A percentile compares a stretch with the other conserved stretches of the same genome.
Evolutionary conservation across 768 basidiomycete genomes (phyloP).

Genomic region (Pilatotrama ljubarskyi): DNA sequence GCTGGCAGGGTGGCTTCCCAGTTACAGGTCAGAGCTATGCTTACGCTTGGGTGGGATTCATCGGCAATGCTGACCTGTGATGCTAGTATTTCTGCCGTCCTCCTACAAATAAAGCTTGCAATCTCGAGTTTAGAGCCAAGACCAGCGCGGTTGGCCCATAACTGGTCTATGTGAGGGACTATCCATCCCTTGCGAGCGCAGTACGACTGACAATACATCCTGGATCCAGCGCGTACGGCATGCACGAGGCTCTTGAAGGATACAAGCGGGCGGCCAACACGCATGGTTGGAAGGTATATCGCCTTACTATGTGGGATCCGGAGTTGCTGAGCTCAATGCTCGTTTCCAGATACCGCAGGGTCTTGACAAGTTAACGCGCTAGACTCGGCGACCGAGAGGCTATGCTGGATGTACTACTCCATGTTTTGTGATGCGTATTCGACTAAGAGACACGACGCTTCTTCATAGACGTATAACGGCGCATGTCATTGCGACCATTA

Average conservation of each 20-base stretch:
- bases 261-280: conserved; percentile 64
- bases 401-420: no score
- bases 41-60: neutral
- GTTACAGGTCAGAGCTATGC: conserved; percentile 48
- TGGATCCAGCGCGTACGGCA: conserved; percentile 40
- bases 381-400: no score
- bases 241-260: conserved; percentile 60
- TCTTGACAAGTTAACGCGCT: neutral
- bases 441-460: no score
- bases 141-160: conserved; percentile 55
- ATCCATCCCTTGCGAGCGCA: neutral
- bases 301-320: neutral
- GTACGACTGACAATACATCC: neutral
- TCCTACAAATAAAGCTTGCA: conserved; percentile 69
- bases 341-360: conserved; percentile 2
- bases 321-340: neutral
- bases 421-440: no score
- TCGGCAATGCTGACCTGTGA: neutral
- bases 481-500: no score
- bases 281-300: conserved; percentile 61
- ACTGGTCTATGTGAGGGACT: conserved; percentile 47
- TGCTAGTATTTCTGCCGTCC: conserved; percentile 40
- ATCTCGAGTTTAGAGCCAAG: conserved; percentile 66
- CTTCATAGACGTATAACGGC: no score
- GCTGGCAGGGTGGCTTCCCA: conserved; percentile 62